These are phyloP conservation scores for Lactarius indigo DNA, from an alignment of 768 basidiomycete species.

Conservation along the genomic window DNA sequence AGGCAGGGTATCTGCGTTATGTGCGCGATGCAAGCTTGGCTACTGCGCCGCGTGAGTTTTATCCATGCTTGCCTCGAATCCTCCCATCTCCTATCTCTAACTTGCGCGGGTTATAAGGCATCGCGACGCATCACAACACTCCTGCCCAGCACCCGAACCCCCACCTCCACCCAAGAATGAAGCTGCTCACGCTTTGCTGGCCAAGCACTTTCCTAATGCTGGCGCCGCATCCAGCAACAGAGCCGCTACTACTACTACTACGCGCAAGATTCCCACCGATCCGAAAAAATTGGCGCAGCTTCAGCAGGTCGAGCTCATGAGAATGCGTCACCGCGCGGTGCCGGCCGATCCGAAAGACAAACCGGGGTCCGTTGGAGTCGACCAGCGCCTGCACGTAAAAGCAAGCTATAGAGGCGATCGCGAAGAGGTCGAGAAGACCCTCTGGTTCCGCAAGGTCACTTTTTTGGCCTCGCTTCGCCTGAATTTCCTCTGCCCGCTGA, in stretches of 20 bases:
- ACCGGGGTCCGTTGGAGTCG: conserved; percentile 41
- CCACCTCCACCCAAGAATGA: conserved; percentile 37
- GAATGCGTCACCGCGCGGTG: conserved; percentile 65
- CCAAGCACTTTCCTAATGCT: conserved; percentile 45
- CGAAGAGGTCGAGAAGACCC: conserved; percentile 39
- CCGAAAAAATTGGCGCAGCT: conserved; percentile 52
- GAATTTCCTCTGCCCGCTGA: neutral
- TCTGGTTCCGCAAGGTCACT: conserved; percentile 74
- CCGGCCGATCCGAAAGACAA: conserved; percentile 61
- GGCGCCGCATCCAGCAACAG: conserved; percentile 20
- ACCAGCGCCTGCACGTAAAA: conserved; percentile 58
- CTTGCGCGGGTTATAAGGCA: conserved; percentile 45
- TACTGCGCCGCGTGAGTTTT: conserved; percentile 61
- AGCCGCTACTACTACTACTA: conserved; percentile 24
- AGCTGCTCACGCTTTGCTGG: conserved; percentile 50
- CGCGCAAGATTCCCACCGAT: conserved; percentile 39
- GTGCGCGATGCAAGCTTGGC: conserved; percentile 49
- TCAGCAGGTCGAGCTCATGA: conserved; percentile 64
- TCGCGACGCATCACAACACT: conserved; percentile 60
- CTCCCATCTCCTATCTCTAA: neutral
- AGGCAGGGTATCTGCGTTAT: conserved; percentile 38
- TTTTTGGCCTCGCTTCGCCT: neutral
- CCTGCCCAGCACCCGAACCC: conserved; percentile 39
- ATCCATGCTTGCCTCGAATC: neutral
- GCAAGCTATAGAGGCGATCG: conserved; percentile 34